Evolutionary conservation across 768 basidiomycete genomes (phyloP).

Genomic region (Russula griseocarnosa): DNA sequence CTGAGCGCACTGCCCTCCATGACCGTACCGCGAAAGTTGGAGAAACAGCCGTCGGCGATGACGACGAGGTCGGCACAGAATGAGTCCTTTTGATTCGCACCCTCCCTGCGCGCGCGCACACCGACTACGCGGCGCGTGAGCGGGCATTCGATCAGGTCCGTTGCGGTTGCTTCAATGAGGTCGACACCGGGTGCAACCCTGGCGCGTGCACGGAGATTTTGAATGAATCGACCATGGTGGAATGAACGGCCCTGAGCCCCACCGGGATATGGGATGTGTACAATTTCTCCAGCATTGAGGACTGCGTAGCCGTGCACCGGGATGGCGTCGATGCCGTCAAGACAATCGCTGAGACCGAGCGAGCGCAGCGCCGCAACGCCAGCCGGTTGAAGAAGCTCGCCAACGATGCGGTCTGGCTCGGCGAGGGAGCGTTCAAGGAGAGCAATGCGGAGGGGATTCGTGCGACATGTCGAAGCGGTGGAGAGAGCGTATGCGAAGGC

Average conservation of each 20-base stretch:
- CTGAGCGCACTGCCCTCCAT: conserved; percentile 44
- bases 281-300: conserved; percentile 57
- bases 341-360: conserved; percentile 70
- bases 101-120: conserved; percentile 49
- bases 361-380: conserved; percentile 71
- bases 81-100: conserved; percentile 43
- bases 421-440: conserved; percentile 87
- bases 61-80: conserved; percentile 77
- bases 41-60: conserved; percentile 92
- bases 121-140: conserved; percentile 56
- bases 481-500: conserved; percentile 79
- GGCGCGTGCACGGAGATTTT: conserved; percentile 68
- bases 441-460: conserved; percentile 66
- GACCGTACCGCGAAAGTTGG: conserved; percentile 78
- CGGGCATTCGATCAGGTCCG: conserved; percentile 63
- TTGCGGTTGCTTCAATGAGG: conserved; percentile 83
- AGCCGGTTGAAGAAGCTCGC: conserved; percentile 92
- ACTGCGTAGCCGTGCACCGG: conserved; percentile 85
- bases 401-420: conserved; percentile 95
- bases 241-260: conserved; percentile 75
- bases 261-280: conserved; percentile 86
- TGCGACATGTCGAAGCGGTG: conserved; percentile 40
- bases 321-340: conserved; percentile 88
- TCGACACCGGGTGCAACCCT: conserved; percentile 60
- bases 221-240: conserved; percentile 91